These are phyloP conservation scores for Micractinium sp. DNA, from an alignment of 139 green algal genomes.

Conservation along the genomic window DNA sequence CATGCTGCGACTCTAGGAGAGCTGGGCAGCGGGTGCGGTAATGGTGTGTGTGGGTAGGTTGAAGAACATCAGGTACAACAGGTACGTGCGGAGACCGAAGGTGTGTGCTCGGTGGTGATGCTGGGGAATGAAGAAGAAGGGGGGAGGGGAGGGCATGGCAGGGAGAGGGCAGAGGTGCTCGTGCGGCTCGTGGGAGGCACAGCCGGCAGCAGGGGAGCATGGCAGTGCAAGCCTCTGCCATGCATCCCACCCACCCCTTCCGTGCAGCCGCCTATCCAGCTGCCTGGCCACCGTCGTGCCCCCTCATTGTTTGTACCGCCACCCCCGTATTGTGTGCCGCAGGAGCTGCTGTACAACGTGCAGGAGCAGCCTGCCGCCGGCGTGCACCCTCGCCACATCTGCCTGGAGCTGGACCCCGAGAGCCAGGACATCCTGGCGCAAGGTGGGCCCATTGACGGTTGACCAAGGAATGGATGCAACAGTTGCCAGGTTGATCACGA, in stretches of 20 bases:
- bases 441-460: no score
- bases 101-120: no score
- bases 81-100: no score
- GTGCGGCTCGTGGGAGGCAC: background rate
- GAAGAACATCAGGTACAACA: no score
- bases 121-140: no score
- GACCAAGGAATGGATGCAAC: no score
- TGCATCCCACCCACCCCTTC: background rate
- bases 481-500: no score
- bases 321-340: background rate
- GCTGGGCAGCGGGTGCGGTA: no score
- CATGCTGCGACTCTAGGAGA: no score
- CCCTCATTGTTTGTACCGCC: background rate
- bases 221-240: background rate
- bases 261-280: background rate
- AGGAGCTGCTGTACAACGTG: conserved; percentile 57
- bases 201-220: background rate
- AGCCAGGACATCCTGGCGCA: background rate
- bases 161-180: no score
- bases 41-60: no score
- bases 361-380: conserved; percentile 25
- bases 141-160: no score
- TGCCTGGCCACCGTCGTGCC: background rate
- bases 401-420: conserved; percentile 49
- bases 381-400: conserved; percentile 57